A percentile compares a stretch with the other conserved stretches of the same genome.
These are phyloP conservation scores for Oryza nivara DNA, from an alignment of 176 grass and related monocot species.

Conservation along the genomic window DNA sequence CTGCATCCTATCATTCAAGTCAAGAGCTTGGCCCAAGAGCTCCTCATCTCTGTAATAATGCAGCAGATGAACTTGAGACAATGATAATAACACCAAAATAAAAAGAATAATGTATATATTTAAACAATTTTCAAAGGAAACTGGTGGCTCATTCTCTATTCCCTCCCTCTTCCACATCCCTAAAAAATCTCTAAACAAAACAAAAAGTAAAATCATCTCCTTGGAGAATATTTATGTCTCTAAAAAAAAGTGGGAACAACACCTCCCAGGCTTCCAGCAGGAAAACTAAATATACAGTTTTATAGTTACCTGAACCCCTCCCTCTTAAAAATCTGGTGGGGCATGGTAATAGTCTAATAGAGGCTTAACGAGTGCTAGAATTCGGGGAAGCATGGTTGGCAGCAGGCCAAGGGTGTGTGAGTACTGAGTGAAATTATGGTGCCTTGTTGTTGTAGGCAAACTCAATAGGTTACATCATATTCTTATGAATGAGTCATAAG, in stretches of 20 bases:
- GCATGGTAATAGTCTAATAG: neutral
- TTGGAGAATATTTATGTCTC: neutral
- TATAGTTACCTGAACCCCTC: neutral
- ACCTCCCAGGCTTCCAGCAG: neutral
- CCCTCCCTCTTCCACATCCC: neutral
- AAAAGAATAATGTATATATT: neutral
- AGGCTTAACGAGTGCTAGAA: neutral
- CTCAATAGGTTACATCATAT: neutral
- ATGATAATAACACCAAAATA: neutral
- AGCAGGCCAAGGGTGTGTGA: neutral
- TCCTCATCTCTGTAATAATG: slow-evolving; percentile 67
- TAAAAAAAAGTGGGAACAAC: neutral
- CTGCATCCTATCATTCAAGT: slow-evolving; percentile 83
- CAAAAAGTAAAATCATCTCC: neutral
- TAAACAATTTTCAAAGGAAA: neutral
- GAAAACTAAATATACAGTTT: neutral
- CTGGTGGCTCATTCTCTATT: neutral
- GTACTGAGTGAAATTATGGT: neutral
- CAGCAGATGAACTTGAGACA: slow-evolving; percentile 16
- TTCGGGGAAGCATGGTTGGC: neutral
- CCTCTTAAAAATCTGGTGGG: neutral
- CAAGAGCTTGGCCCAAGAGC: slow-evolving; percentile 69
- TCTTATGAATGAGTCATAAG: neutral
- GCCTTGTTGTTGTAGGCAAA: too few relatives aligned
- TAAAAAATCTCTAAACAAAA: neutral